These are phyloP conservation scores for Magnolia kwangsiensis DNA, from an alignment of 164 flowering plant species.

Conservation along the genomic window DNA sequence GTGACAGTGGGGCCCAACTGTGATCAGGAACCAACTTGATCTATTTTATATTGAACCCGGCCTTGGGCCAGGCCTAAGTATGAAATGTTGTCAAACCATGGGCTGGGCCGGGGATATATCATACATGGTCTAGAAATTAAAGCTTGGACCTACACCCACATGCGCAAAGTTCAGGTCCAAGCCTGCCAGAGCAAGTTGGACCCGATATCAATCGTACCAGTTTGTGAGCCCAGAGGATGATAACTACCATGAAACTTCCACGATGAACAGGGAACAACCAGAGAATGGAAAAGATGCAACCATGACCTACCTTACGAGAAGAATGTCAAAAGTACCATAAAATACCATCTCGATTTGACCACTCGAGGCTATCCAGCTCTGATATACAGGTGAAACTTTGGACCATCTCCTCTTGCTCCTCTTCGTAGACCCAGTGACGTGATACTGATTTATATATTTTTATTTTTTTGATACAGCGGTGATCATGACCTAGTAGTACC, in stretches of 20 bases:
- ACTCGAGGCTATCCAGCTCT: constrained; percentile 17
- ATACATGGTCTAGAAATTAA: neutral
- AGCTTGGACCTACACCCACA: neutral
- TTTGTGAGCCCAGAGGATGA: too few species aligned
- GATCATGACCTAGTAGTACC: constrained; percentile 49
- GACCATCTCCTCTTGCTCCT: too few species aligned
- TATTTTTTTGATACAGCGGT: constrained; percentile 26
- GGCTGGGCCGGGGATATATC: neutral
- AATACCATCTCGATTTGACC: constrained; percentile 23
- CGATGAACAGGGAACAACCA: constrained; percentile 17
- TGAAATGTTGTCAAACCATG: too few species aligned
- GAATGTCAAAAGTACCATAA: constrained; percentile 16
- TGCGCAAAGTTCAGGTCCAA: neutral
- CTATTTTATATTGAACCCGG: too few species aligned
- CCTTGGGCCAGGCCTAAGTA: too few species aligned
- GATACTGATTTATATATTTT: neutral
- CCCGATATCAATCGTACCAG: neutral
- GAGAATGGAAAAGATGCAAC: constrained; percentile 31
- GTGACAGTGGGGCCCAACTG: too few species aligned
- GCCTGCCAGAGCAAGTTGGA: neutral
- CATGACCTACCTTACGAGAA: constrained; percentile 9
- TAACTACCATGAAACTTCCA: neutral
- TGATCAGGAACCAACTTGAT: too few species aligned
- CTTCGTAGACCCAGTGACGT: neutral
- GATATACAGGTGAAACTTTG: constrained; percentile 13